Conservation (phyloP, 2,329 filamentous ascomycete species). For the Raffaelea arxii region DNA sequence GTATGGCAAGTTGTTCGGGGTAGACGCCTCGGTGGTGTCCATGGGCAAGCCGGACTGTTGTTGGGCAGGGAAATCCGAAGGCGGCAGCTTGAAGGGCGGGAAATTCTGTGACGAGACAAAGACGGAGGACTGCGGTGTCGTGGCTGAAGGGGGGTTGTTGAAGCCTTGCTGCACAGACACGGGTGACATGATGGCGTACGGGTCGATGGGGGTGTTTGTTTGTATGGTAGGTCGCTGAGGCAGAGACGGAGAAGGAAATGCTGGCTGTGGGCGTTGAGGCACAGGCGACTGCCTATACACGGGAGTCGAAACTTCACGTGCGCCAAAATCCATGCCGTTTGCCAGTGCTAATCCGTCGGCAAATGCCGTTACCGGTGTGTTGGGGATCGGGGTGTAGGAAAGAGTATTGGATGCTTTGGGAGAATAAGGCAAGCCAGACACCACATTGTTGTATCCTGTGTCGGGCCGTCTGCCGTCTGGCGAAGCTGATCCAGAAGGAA, state of each 20-base stretch:
- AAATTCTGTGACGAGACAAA: constrained; percentile 55
- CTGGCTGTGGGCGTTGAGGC: constrained; percentile 13
- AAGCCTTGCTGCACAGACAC: constrained; percentile 38
- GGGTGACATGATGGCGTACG: constrained; percentile 45
- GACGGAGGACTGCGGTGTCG: constrained; percentile 33
- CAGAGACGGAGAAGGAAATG: constrained; percentile 31
- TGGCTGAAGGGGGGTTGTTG: constrained; percentile 33
- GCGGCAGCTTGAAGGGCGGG: constrained; percentile 51
- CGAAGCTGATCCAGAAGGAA: constrained; percentile 32
- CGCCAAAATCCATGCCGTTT: constrained; percentile 34
- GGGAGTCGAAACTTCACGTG: constrained; percentile 25
- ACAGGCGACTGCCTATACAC: constrained; percentile 15
- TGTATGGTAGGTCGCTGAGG: constrained; percentile 37
- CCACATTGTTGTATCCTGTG: constrained; percentile 28
- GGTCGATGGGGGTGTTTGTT: constrained; percentile 31
- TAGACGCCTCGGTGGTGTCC: constrained; percentile 18
- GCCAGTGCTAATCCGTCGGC: constrained; percentile 19
- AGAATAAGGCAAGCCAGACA: constrained; percentile 28
- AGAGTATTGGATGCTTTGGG: constrained; percentile 28
- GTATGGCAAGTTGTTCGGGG: constrained; percentile 18
- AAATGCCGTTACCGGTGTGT: constrained; percentile 29
- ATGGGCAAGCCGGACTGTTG: constrained; percentile 24
- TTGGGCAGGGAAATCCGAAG: constrained; percentile 44
- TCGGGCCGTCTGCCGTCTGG: constrained; percentile 36
- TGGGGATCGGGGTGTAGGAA: constrained; percentile 36